Base-by-base conservation (phyloP, 805 yeast species). In the Pichia insulana region DNA sequence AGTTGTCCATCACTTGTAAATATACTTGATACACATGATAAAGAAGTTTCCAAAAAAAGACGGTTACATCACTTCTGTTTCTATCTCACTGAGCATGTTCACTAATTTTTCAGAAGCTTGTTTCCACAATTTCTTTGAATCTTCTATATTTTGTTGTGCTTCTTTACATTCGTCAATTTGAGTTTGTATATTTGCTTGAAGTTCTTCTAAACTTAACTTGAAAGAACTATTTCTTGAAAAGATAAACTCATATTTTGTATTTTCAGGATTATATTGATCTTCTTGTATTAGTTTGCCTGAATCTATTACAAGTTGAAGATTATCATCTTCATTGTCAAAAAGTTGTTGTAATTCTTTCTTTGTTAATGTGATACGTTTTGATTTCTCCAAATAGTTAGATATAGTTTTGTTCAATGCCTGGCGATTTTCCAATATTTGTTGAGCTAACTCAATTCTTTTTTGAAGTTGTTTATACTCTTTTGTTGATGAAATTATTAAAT, bases 121-220 rank as follows among this genome's bases (percentile, higher is more conserved):
- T 37, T 56, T 50, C 64, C 64, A 60, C 36, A 47, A 51, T 2
- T 32, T 35, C 39, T 54, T 57, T 30, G 52, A 43, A 5, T 44
- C 40, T 15, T 39, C 45, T 15, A 57, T 50, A 35, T 51, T 48
- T 12, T 25, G 26, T 33, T 48, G 44, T 13, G 57, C 41, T 11
- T 38, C 42, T 8, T 56, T 58, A 43, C 65, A 61, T 15, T 52
- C 56, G 2, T 39, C 30, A 6, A 59, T 45, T 38, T 59, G 58
- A 10, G 38, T 34, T 3, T 52, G 50, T 11, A 61, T 57, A 19
- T 44, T 40, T 10, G 40, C 36, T 11, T 47, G 36, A 19, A 60
- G 43, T 19, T 56, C 55, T 4, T 43, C 37, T 31, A 55, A 50
- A 20, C 55, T 51, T 10, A 35, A 37, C 34, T 46, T 47, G 37